Base-by-base conservation (phyloP, 2,329 filamentous ascomycete genomes). In the Aspergillus aculeatinus region DNA sequence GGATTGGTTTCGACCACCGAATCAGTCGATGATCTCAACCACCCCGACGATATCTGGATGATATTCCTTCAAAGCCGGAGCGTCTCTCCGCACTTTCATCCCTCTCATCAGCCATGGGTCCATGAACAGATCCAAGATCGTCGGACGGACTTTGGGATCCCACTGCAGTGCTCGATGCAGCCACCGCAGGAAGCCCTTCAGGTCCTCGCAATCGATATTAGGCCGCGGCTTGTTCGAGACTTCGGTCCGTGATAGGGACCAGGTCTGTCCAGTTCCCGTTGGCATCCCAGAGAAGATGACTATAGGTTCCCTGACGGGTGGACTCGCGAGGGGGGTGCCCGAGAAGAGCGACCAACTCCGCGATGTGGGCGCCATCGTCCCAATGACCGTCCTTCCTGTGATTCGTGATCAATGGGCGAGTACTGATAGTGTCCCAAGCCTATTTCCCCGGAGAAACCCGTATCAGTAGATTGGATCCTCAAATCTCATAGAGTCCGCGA, bases 21-120 rank as follows among this genome's bases (percentile, higher is more conserved):
- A 19, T 44, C 39, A 44, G 39, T 44, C 39, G 3, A 44, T 10
- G 16, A 44, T 19, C 16, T 44, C 2, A 16, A 19, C 39, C 6
- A 44, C 39, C n/a, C 12, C 1, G 7, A 14, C 16, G 23, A 16
- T 4, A 14, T n/a, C 5, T 1, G 19, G 29, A 16, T 35, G 29
- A 16, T 35, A n/a, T 10, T 11, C 44, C 12, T 33, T 25, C 39
- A 25, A 12, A 12, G 1, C 27, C 23, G 16, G 11, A 44, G 3
- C 6, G 29, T 21, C 7, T 48, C 53, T 16, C 9, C 12, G 6
- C 25, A 35, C 5, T 14, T 31, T 5, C 25, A 11, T 48, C 16
- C 27, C 42, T 63, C 61, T 55, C 63, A 65, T 60, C 66, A 77
- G 72, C 75, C 76, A 79, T 25, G 68, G 65, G 63, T 78, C 76